Evolutionary conservation across 2,329 filamentous ascomycete species (phyloP), one percentile per base, ranked within the genome.

Genomic region (Peltaster fructicola): DNA sequence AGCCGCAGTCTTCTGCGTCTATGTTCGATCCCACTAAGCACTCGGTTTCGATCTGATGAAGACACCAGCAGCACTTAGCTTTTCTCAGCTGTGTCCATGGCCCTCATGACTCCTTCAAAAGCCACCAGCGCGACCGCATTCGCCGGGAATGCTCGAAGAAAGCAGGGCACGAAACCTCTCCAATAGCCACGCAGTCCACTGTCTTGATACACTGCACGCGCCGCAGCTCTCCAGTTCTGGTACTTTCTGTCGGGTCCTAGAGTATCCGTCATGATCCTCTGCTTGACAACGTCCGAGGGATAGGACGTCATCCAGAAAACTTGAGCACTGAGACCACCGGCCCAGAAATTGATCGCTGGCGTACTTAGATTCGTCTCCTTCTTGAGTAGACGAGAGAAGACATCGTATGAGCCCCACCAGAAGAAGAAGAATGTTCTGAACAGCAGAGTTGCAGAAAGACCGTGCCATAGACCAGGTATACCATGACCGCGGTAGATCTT

Each of bases 371-470:
- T 52, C 3, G 84, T 92, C 40, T 70, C 59, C 10, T 66, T 52
- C 27, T 66, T 59, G 45, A 95, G 57, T 30, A 63, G 54, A 12
- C 68, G 62, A 4, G 79, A 78, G 38, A 95, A 65, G 15, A 92
- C 40, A 43, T 93, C 85, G 57, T 98, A 98, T 14, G 72, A 77
- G n/a, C 73, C 73, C 88, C 88, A 98, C 84, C 84, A 95, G 58
- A 75, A 88, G 63, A 92, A 93, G 62, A 98, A 98, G 56, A 85
- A 91, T 8, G 72, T 70, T 10, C 88, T 68, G 57, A 95, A 95
- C 23, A 95, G 52, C 23, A 95, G 58, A 0, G 88, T 95, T 1
- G 88, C 79, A 17, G 54, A 59, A 8, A 98, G 63, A 1, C 88
- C 88, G 46, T 81, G 82, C 51, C 85, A 98, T 6, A 98, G 51